Conservation (phyloP, 176 grass and related monocot species). For the Thalia dealbata region DNA sequence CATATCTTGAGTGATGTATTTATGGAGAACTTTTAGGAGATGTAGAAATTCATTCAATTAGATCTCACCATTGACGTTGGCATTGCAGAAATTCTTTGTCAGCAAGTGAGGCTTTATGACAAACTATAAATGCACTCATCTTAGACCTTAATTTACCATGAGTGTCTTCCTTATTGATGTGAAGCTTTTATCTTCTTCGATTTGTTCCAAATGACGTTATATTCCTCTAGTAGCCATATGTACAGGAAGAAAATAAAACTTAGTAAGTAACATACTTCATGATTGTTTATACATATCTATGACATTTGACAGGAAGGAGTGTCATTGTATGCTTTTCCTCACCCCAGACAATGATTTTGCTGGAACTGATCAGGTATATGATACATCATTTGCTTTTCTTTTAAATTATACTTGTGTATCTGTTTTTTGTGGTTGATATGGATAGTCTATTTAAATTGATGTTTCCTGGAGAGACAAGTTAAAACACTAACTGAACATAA, state of each 20-base stretch:
- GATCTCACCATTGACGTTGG: not conserved
- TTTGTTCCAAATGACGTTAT: not conserved
- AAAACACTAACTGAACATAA: not conserved
- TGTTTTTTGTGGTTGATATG: not conserved
- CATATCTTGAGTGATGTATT: too few species aligned
- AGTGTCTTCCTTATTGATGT: not conserved
- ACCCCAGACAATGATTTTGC: conserved; percentile 92
- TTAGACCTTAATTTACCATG: not conserved
- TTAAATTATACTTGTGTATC: not conserved
- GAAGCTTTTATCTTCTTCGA: not conserved
- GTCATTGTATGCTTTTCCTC: conserved; percentile 98
- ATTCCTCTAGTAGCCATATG: not conserved
- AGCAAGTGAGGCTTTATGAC: not conserved
- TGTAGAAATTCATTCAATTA: not conserved
- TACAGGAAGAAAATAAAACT: not conserved
- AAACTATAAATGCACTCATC: not conserved
- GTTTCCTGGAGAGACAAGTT: not conserved
- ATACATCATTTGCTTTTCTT: not conserved
- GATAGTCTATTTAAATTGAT: not conserved
- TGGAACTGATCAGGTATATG: conserved; percentile 66
- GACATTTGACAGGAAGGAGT: conserved; percentile 68
- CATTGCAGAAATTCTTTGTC: not conserved
- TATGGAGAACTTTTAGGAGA: not conserved
- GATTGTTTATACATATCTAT: conserved; percentile 5
- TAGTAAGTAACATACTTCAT: not conserved